These are phyloP conservation scores for Metschnikowia cubensis DNA, from an alignment of 805 yeast genomes.

Conservation along the genomic window DNA sequence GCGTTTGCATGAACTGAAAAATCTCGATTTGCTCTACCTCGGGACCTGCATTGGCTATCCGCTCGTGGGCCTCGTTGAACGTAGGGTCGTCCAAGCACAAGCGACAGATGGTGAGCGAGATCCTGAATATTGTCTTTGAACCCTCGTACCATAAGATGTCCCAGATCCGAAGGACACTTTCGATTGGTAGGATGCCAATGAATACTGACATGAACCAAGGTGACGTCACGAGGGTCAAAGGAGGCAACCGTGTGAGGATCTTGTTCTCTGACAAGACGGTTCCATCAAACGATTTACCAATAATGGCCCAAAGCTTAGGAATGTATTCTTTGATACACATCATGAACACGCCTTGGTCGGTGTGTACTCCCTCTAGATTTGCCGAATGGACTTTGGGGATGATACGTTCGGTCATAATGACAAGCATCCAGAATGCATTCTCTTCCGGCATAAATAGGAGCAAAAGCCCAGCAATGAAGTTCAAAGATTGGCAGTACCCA, in stretches of 20 bases:
- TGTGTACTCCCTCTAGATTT: constrained; percentile 87
- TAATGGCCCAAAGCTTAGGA: constrained; percentile 70
- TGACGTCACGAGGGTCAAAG: constrained; percentile 88
- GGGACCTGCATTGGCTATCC: constrained; percentile 16
- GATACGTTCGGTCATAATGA: constrained; percentile 77
- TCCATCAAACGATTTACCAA: constrained; percentile 40
- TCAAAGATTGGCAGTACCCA: constrained; percentile 94
- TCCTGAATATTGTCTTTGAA: constrained; percentile 77
- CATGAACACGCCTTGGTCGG: constrained; percentile 93
- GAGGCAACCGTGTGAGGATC: constrained; percentile 75
- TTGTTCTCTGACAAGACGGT: constrained; percentile 40
- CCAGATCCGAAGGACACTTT: constrained; percentile 86
- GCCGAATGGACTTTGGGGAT: constrained; percentile 90
- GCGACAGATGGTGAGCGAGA: constrained; percentile 76
- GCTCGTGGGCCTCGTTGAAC: constrained; percentile 29
- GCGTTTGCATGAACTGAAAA: constrained; percentile 81
- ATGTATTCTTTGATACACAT: constrained; percentile 77
- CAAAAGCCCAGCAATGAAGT: constrained; percentile 84
- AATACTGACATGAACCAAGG: constrained; percentile 99
- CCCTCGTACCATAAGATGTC: constrained; percentile 93
- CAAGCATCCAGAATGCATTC: constrained; percentile 92
- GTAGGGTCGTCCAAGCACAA: constrained; percentile 60
- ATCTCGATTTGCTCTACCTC: constrained; percentile 46
- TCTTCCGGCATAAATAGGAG: constrained; percentile 87
- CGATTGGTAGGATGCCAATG: constrained; percentile 86